These are phyloP conservation scores for Ogataea populi-albae DNA, from an alignment of 805 yeast species.

Conservation along the genomic window DNA sequence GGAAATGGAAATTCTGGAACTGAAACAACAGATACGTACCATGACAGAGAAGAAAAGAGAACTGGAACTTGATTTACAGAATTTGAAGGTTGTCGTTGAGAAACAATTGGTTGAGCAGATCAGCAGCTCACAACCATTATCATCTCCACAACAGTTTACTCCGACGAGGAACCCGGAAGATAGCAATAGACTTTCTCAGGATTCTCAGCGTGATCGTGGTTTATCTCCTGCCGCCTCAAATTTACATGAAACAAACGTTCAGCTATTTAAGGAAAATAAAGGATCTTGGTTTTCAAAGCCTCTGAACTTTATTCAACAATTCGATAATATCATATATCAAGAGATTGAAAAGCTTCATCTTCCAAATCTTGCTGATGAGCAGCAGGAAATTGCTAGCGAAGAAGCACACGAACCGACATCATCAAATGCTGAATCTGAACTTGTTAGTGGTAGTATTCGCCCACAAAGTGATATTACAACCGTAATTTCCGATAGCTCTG, in stretches of 20 bases:
- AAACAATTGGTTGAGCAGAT: slow-evolving; percentile 43
- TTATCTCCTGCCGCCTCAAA: slow-evolving; percentile 11
- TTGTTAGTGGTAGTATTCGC: too few relatives aligned
- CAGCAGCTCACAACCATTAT: slow-evolving; percentile 9
- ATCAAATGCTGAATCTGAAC: too few relatives aligned
- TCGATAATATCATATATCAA: slow-evolving; percentile 62
- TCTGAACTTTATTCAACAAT: slow-evolving; percentile 58
- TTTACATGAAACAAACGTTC: slow-evolving; percentile 4
- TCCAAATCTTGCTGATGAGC: slow-evolving; percentile 28
- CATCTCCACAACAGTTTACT: slow-evolving; percentile 1
- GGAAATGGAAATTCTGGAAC: slow-evolving; percentile 65
- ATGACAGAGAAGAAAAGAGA: slow-evolving; percentile 38
- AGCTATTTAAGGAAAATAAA: slow-evolving; percentile 21
- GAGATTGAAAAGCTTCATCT: slow-evolving; percentile 57
- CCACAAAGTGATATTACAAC: too few relatives aligned
- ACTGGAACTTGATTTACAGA: slow-evolving; percentile 48
- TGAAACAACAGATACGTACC: slow-evolving; percentile 52
- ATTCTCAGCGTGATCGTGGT: slow-evolving; percentile 22
- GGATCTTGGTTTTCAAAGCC: slow-evolving; percentile 47
- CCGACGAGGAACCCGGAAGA: slow-evolving; percentile 6
- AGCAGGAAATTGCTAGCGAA: slow-evolving; percentile 1
- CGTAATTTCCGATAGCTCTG: slow-evolving; percentile 13
- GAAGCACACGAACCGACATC: background rate
- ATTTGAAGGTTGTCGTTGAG: slow-evolving; percentile 47
- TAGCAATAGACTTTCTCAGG: slow-evolving; percentile 14